Evolutionary conservation across 257 asterid species (phyloP), one percentile per base, ranked within the genome.

Genomic region (Ballota nigra): DNA sequence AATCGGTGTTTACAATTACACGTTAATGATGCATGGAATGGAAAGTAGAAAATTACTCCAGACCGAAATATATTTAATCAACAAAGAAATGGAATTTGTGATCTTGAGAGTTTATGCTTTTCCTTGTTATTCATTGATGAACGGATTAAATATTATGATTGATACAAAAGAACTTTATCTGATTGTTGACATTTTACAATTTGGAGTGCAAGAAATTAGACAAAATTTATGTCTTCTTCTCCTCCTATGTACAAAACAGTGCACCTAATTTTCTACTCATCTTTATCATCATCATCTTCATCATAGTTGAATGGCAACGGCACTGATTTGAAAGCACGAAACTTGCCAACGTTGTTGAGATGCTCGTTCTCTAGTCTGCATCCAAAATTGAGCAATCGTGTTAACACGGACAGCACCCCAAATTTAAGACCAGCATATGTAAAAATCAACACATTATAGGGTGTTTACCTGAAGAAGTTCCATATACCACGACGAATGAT

Each of bases 311-410:
- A 86, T 13, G 92, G 96, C 34, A 86, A 55, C 12, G 96, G 96
- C 61, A 86, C 91, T 18, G 89, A 81, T 72, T 89, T 86, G 81
- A 83, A 89, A 65, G 96, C 96, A 2, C 92, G 88, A 19, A 43
- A 86, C 34, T 85, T 84, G 13, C 96, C 96, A 11, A 86, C 92
- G 68, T 89, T 89, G 83, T 89, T 89, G 2, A 89, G 83, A 73
- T 89, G 96, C 57, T 89, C 96, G 45, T 89, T 89, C 81, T 89
- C 96, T 75, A 89, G 75, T 81, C 92, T 86, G 84, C 67, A 72
- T 66, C 53, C 43, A 8, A 36, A 36, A 36, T 36, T 9, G 45
- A 20, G 43, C 9, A 60, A 62, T 7, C 58, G 31, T 29, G 55
- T 57, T 8, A 61, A 41, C 31, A 51, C 22, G 0, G 3, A 47